Base-by-base conservation (phyloP, 2,329 filamentous ascomycete genomes). In the Geosmithia morbida region DNA sequence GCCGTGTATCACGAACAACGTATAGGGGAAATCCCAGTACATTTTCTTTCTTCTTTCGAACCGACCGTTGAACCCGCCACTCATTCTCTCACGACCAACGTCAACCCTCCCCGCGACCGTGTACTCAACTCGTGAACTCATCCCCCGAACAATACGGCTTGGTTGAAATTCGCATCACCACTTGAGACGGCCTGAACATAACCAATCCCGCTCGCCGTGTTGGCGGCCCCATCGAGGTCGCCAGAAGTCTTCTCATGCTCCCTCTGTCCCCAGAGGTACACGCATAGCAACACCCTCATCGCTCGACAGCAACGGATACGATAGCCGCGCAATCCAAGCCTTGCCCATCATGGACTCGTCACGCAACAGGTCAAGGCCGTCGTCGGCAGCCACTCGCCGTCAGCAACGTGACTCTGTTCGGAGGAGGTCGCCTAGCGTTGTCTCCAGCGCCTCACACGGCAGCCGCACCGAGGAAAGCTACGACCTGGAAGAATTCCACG, bases 401-500 rank as follows among this genome's bases (percentile, higher is more conserved):
- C 51, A 51, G 63, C 51, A 66, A 69, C 54, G 64, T 66, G 57
- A 66, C 63, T 52, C 59, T 61, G 44, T 72, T 72, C 59, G 59
- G 41, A 64, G 67, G 53, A 57, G 57, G 20, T 70, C 72, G 30
- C 59, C 62, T 46, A 64, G 65, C 52, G 51, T 37, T 11, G 11
- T 63, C 46, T 68, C 66, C 16, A 52, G 53, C 44, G 51, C 49
- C 3, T 44, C 51, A 45, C 53, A 44, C 19, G 41, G 29, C 19
- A 37, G 29, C 18, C 26, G 22, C 19, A 37, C 20, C 14, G 30
- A 45, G 7, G 67, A 73, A 29, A 62, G 67, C 42, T 75, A 73
- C 49, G 70, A 70, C 52, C 54, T 75, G 56, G 62, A 63, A 45
- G 71, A 68, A 26, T 66, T 72, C 60, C 66, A 67, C 46, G 67